Evolutionary conservation across 2,329 filamentous ascomycete genomes (phyloP).

Genomic region (Pseudocercospora musae): DNA sequence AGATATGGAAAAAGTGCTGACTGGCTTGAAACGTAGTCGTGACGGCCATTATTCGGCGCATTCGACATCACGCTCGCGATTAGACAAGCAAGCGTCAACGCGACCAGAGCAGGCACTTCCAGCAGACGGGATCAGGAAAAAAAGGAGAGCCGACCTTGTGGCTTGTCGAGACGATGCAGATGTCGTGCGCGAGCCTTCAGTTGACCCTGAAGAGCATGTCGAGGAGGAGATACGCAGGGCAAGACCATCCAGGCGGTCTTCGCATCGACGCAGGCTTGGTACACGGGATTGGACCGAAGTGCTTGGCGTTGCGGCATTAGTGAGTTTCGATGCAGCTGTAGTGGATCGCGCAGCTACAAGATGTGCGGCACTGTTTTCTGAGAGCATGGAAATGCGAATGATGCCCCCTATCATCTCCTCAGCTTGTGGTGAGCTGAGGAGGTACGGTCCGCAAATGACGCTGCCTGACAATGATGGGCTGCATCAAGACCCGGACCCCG

Average conservation of each 20-base stretch:
- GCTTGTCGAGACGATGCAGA: not conserved
- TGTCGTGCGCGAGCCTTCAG: not conserved
- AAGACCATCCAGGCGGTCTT: not conserved
- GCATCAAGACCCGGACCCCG: not conserved
- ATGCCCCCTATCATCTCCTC: conserved; percentile 9
- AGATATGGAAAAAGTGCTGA: conserved; percentile 66
- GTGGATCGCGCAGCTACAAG: conserved; percentile 68
- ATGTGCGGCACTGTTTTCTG: conserved; percentile 71
- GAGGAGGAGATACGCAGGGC: not conserved
- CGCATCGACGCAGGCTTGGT: conserved; percentile 31
- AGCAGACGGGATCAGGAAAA: not conserved
- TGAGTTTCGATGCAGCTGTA: conserved; percentile 63
- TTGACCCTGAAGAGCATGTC: not conserved
- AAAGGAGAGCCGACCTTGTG: not conserved
- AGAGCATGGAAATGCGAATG: conserved; percentile 55
- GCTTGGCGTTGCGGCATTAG: conserved; percentile 71
- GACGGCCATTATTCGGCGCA: conserved; percentile 20
- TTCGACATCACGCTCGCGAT: conserved; percentile 15
- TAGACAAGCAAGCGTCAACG: conserved; percentile 3
- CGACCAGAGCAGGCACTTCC: not conserved
- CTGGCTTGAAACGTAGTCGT: conserved; percentile 61
- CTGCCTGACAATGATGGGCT: conserved; percentile 15
- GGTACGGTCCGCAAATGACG: conserved; percentile 35
- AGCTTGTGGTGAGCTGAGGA: conserved; percentile 30
- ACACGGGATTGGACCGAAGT: conserved; percentile 82